These are phyloP conservation scores for Austroboletus olivaceoglutinosus DNA, from an alignment of 1,284 basidiomycete genomes.

Conservation along the genomic window DNA sequence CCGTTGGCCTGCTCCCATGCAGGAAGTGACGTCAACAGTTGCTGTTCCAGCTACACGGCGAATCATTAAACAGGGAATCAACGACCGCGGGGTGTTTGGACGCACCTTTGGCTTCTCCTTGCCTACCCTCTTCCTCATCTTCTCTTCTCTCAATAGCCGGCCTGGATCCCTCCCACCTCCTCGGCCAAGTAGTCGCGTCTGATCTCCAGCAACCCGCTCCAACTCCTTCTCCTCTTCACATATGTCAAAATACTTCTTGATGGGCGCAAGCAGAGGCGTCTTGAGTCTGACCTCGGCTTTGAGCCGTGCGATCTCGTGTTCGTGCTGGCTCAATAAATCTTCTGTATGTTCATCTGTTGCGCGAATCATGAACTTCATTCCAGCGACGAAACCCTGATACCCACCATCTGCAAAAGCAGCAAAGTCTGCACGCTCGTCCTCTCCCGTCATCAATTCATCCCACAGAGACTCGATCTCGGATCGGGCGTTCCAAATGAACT, in stretches of 20 bases:
- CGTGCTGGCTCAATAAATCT: conserved; percentile 84
- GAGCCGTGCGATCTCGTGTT: conserved; percentile 80
- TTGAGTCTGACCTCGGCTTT: conserved; percentile 80
- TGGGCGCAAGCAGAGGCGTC: conserved; percentile 69
- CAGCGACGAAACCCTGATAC: conserved; percentile 19
- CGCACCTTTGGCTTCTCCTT: conserved; percentile 91
- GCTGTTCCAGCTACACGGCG: conserved; percentile 74
- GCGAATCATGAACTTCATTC: conserved; percentile 1
- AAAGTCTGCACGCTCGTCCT: conserved; percentile 81
- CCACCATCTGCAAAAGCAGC: conserved; percentile 77
- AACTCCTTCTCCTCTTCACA: conserved; percentile 89
- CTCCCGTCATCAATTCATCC: conserved; percentile 84
- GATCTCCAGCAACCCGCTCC: conserved; percentile 76
- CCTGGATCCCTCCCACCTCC: conserved; percentile 70
- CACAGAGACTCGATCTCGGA: conserved; percentile 81
- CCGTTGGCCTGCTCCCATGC: conserved; percentile 84
- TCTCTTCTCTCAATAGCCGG: conserved; percentile 87
- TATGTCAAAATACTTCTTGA: conserved; percentile 91
- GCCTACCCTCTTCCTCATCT: conserved; percentile 94
- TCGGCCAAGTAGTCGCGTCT: conserved; percentile 71
- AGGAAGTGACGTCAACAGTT: conserved; percentile 78
- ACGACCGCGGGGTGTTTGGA: not conserved
- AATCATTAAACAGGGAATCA: conserved; percentile 1
- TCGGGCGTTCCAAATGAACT: conserved; percentile 82
- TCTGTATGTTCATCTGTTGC: conserved; percentile 83